phyloP scores from a whole-genome alignment of 2,329 filamentous ascomycete species.

The Pseudopithomyces maydicus region DNA sequence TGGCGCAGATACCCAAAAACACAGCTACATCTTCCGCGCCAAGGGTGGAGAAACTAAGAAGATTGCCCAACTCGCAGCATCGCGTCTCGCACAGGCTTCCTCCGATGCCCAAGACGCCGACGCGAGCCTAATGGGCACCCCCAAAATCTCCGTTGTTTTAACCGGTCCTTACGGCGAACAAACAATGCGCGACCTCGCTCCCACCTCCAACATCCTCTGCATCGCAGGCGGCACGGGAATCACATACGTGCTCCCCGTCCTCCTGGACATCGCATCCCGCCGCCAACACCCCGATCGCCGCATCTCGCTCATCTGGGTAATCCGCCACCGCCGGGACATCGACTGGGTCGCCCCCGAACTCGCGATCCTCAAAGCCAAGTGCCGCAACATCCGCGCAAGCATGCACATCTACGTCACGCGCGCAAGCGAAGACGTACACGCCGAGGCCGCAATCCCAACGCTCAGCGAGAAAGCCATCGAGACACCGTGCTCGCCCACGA shows the following conservation, averaged over 20 bases:
- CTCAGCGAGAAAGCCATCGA: constrained; percentile 24
- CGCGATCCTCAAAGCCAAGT: constrained; percentile 32
- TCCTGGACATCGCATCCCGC: constrained; percentile 33
- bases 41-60: constrained; percentile 40
- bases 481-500: constrained; percentile 22
- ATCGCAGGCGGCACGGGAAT: constrained; percentile 46
- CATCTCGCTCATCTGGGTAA: constrained; percentile 42
- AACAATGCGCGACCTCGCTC: constrained; percentile 26
- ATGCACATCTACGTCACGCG: constrained; percentile 43
- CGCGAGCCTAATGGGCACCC: constrained; percentile 27
- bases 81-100: constrained; percentile 25
- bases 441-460: constrained; percentile 18
- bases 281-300: constrained; percentile 29
- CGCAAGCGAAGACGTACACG: constrained; percentile 24
- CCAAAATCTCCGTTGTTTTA: constrained; percentile 37
- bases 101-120: constrained; percentile 26
- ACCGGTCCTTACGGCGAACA: constrained; percentile 42
- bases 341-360: constrained; percentile 44
- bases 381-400: constrained; percentile 26
- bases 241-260: constrained; percentile 43
- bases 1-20: constrained; percentile 28
- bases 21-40: constrained; percentile 44
- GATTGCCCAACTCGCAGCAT: constrained; percentile 37
- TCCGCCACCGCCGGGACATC: constrained; percentile 39
- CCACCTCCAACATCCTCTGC: constrained; percentile 38